A percentile compares a stretch with the other conserved stretches of the same genome.
Evolutionary conservation across 768 basidiomycete species (phyloP).

Genomic region (Lactarius deliciosus): DNA sequence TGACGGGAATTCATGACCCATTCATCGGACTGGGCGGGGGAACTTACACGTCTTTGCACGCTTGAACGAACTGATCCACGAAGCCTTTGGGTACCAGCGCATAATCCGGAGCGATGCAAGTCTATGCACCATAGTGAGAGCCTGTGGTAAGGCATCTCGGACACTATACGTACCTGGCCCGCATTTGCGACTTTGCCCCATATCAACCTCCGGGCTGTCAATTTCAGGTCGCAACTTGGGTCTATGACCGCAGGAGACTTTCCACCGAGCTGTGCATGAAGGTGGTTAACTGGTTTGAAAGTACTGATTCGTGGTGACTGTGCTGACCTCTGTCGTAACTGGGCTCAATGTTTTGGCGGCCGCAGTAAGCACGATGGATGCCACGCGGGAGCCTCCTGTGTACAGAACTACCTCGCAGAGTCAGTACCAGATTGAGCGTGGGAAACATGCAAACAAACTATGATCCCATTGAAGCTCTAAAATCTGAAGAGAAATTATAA

Average conservation of each 20-base stretch:
- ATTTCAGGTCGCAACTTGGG: conserved; percentile 61
- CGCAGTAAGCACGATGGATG: conserved; percentile 63
- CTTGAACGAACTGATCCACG: conserved; percentile 43
- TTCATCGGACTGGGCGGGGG: not conserved
- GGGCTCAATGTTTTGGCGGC: conserved; percentile 79
- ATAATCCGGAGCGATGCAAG: conserved; percentile 66
- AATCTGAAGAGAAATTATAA: conserved; percentile 42
- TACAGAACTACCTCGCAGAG: conserved; percentile 51
- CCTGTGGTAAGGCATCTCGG: not conserved
- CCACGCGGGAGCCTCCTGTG: conserved; percentile 61
- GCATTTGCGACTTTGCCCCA: conserved; percentile 79
- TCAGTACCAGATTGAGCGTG: conserved; percentile 24
- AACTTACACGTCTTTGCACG: conserved; percentile 45
- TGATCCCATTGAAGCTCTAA: conserved; percentile 70
- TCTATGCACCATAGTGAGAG: conserved; percentile 40
- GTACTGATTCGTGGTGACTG: not conserved
- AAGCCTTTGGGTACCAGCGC: conserved; percentile 44
- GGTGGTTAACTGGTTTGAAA: not conserved
- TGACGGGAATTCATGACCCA: not conserved
- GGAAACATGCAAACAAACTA: conserved; percentile 40
- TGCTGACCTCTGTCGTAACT: conserved; percentile 51
- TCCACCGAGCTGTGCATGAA: conserved; percentile 52
- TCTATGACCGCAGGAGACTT: conserved; percentile 79
- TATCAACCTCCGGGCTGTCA: conserved; percentile 66
- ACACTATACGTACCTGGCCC: conserved; percentile 44